Conservation (phyloP, 2,329 filamentous ascomycete genomes). For the Aspergillus aculeatus region DNA sequence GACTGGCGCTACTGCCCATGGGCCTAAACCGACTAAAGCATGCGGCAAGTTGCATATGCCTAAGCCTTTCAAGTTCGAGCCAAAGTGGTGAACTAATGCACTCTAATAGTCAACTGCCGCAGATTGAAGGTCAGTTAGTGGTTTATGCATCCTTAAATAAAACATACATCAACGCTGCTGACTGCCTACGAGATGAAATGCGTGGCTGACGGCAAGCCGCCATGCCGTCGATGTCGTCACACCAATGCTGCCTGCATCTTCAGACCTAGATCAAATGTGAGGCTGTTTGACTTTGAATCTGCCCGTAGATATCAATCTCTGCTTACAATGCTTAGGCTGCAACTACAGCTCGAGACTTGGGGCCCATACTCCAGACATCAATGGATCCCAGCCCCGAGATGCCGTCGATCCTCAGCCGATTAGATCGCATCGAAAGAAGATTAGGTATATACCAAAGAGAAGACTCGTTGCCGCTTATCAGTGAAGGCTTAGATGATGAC, state of each 20-base stretch:
- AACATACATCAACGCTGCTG: background rate
- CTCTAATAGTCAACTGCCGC: conserved; percentile 29
- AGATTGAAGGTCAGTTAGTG: conserved; percentile 25
- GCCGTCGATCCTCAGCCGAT: conserved; percentile 23
- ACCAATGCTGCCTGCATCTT: conserved; percentile 26
- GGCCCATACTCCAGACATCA: conserved; percentile 11
- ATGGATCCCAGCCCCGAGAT: conserved; percentile 8
- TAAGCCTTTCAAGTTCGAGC: background rate
- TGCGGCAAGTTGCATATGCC: conserved; percentile 24
- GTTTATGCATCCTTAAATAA: background rate
- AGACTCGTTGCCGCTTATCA: background rate
- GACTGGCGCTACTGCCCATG: conserved; percentile 18
- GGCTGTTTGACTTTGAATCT: background rate
- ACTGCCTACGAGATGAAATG: conserved; percentile 29
- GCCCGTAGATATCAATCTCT: background rate
- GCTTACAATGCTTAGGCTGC: conserved; percentile 23
- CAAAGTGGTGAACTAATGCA: background rate
- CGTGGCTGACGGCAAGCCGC: conserved; percentile 28
- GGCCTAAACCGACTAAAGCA: conserved; percentile 33
- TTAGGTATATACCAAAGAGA: conserved; percentile 22
- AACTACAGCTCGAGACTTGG: conserved; percentile 19
- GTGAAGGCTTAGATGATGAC: conserved; percentile 15
- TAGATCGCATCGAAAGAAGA: conserved; percentile 26
- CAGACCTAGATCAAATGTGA: conserved; percentile 32
- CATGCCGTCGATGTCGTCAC: conserved; percentile 30